Evolutionary conservation across 768 basidiomycete species (phyloP).

Genomic region (Pisolithus tinctorius): DNA sequence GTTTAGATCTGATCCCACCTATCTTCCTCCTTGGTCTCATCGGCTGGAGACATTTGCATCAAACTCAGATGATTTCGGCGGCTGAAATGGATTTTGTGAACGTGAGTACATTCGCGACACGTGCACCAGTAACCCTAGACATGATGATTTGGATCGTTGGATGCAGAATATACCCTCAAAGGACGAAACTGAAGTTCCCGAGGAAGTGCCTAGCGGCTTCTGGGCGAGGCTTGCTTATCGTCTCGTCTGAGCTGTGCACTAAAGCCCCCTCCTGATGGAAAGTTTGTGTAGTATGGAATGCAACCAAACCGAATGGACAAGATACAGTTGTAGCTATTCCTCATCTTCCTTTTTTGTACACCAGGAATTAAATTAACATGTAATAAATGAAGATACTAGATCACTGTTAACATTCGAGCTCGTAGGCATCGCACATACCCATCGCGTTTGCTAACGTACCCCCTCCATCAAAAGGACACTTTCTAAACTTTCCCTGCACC

Average conservation of each 20-base stretch:
- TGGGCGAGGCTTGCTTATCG: slow-evolving; percentile 2
- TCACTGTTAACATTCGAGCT: too few relatives aligned
- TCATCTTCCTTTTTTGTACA: too few relatives aligned
- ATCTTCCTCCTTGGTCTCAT: background rate
- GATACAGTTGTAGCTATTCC: too few relatives aligned
- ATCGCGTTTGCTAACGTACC: background rate
- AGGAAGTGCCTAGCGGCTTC: background rate
- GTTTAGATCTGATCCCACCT: background rate
- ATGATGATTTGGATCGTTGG: background rate
- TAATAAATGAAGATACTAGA: too few relatives aligned
- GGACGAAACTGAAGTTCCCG: slow-evolving; percentile 4
- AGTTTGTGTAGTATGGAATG: too few relatives aligned
- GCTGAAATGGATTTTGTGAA: background rate
- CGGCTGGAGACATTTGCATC: background rate
- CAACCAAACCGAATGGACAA: too few relatives aligned
- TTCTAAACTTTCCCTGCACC: slow-evolving; percentile 83
- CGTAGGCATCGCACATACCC: background rate
- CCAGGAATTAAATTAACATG: too few relatives aligned
- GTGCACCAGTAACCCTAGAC: background rate
- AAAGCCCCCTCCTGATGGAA: background rate
- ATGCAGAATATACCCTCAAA: slow-evolving; percentile 5
- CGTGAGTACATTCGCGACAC: background rate
- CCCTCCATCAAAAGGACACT: background rate
- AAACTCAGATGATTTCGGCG: background rate
- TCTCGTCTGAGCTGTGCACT: slow-evolving; percentile 1